Percentiles rank a stretch among this genome's conserved stretches.
These are phyloP conservation scores for Meripilus lineatus DNA, from an alignment of 1,284 basidiomycete genomes.

Conservation along the genomic window DNA sequence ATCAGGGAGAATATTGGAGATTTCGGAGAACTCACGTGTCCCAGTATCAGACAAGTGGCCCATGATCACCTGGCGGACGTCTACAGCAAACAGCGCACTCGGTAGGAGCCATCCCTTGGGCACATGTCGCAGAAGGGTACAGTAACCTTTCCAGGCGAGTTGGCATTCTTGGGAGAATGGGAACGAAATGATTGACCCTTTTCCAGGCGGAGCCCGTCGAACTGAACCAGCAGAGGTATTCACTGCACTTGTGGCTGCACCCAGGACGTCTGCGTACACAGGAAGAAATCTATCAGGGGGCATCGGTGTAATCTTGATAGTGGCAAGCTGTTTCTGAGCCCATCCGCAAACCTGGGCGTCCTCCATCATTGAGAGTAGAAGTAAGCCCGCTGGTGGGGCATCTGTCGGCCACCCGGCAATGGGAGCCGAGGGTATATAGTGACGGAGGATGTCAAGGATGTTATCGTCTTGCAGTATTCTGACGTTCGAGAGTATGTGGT, in stretches of 20 bases:
- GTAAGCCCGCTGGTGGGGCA: conserved; percentile 51
- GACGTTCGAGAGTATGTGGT: conserved; percentile 67
- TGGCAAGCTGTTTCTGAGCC: conserved; percentile 44
- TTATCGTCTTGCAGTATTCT: conserved; percentile 48
- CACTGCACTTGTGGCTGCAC: too few relatives aligned
- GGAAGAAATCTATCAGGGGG: conserved; percentile 38
- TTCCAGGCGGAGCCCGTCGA: too few relatives aligned
- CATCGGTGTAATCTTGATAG: conserved; percentile 42
- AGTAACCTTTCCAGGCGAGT: conserved; percentile 54
- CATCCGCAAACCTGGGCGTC: conserved; percentile 49
- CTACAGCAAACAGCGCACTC: conserved; percentile 30
- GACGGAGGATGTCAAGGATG: conserved; percentile 43
- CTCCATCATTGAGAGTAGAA: conserved; percentile 54
- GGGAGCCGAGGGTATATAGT: conserved; percentile 30
- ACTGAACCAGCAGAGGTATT: too few relatives aligned
- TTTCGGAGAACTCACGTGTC: conserved; percentile 58
- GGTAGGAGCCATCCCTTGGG: conserved; percentile 41
- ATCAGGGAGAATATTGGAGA: conserved; percentile 2
- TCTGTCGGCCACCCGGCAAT: conserved; percentile 52
- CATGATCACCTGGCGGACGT: conserved; percentile 48
- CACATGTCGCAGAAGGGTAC: conserved; percentile 44
- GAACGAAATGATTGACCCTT: too few relatives aligned
- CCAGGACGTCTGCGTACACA: conserved; percentile 41
- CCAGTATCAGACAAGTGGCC: conserved; percentile 61
- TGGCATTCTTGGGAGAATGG: conserved; percentile 33